A percentile compares a stretch with the other conserved stretches of the same genome.
These are phyloP conservation scores for Graphiopsis chlorocephala DNA, from an alignment of 2,329 filamentous ascomycete species.

Conservation along the genomic window DNA sequence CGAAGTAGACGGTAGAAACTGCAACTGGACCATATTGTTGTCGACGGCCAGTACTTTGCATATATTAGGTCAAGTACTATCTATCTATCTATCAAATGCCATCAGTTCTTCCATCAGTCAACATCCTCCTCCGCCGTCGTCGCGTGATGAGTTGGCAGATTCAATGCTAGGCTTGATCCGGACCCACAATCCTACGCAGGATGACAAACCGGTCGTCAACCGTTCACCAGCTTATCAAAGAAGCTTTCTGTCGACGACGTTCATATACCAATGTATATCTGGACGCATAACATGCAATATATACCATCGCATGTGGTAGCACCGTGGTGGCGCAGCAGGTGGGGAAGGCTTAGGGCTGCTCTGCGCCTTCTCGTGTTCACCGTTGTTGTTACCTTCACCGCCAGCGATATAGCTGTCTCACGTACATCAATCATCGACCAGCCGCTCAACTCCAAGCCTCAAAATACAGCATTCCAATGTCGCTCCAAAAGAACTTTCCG, in stretches of 20 bases:
- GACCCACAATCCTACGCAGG: no score
- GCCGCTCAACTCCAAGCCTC: neutral
- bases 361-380: neutral
- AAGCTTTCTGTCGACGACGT: neutral
- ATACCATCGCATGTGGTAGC: neutral
- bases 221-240: no score
- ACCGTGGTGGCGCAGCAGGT: neutral
- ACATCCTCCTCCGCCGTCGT: no score
- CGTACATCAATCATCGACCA: neutral
- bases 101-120: no score
- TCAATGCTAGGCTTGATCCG: no score
- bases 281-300: neutral
- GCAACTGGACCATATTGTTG: no score
- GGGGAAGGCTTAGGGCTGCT: neutral
- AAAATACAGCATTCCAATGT: neutral
- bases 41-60: no score
- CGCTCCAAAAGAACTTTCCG: neutral
- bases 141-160: no score
- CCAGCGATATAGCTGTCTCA: neutral
- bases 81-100: no score
- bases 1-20: no score
- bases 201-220: no score
- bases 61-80: no score
- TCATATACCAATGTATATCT: neutral
- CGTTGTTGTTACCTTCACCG: neutral